Evolutionary conservation across 2,329 filamentous ascomycete species (phyloP), one percentile per base, ranked within the genome.

Genomic region (Penicillium sp.): DNA sequence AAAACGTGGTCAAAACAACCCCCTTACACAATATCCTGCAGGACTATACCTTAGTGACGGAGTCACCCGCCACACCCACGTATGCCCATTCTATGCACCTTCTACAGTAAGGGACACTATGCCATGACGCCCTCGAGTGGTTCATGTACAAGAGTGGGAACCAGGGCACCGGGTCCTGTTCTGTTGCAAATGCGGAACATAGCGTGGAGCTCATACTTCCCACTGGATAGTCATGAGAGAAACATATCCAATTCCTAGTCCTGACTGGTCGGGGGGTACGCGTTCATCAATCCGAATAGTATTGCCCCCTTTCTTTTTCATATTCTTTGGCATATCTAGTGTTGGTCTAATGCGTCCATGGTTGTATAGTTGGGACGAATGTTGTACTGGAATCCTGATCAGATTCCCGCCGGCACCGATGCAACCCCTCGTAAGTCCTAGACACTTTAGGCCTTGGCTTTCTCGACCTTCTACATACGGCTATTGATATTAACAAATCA

Each of bases 191-290:
- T 48, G 29, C 31, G 46, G 46, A 49, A 47, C 45, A 47, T 27
- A 8, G 16, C 45, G 25, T 46, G 45, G 45, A 31, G 45, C 45
- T 47, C 45, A 47, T 47, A 47, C 45, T 47, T 47, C 26, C 46
- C 46, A 21, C 31, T 49, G 46, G 29, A 25, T 21, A 9, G 21
- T 25, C 3, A 23, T 19, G 21, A 19, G 26, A 53, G 55, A 58
- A 58, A 54, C 51, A 46, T 54, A 33, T 47, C 55, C 51, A 35
- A 54, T 54, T 54, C 52, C 9, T 6, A 37, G 33, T 11, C 29
- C 14, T 29, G 21, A 21, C 25, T 39, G 11, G 29, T 43, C 37
- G 19, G 11, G 21, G 29, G 9, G 19, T 43, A 57, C 50, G 37
- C n/a, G 50, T 53, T 50, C 50, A 2, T 27, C 47, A 14, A 31